phyloP scores from a whole-genome alignment of 257 asterid genomes.

The Solanum chilense region DNA sequence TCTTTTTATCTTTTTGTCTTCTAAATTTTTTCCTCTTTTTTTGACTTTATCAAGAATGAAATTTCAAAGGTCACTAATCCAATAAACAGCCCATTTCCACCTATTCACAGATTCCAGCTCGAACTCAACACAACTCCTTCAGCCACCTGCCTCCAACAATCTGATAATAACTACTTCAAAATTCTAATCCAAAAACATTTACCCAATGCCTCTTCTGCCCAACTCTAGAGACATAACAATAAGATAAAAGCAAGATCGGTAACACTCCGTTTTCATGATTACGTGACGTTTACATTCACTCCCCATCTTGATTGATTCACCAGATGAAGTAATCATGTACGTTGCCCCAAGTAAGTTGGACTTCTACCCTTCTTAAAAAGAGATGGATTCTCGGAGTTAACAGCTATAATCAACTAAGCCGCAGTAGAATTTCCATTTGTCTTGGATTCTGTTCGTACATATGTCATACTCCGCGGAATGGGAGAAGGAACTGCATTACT shows the following conservation, averaged over 20 bases:
- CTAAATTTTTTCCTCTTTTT: neutral
- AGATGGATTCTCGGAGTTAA: neutral
- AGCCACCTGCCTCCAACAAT: neutral
- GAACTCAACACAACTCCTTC: neutral
- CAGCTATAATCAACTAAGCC: neutral
- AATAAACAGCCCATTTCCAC: neutral
- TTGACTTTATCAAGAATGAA: neutral
- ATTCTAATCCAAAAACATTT: neutral
- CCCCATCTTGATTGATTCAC: neutral
- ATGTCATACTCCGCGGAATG: conserved; percentile 64
- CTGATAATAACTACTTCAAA: neutral
- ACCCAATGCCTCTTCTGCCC: neutral
- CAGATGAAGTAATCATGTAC: neutral
- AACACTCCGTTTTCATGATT: neutral
- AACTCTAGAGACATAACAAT: neutral
- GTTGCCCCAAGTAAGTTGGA: neutral
- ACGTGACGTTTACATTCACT: neutral
- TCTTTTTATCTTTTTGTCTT: neutral
- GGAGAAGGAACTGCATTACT: conserved; percentile 19
- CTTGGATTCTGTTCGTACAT: conserved; percentile 60
- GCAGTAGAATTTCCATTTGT: conserved; percentile 35
- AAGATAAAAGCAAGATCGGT: neutral
- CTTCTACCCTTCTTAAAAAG: neutral
- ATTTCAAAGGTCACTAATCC: neutral
- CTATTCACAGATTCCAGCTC: conserved; percentile 13